phyloP scores from a whole-genome alignment of 192 early-diverging fungal genomes.

The Mortierella hygrophila region DNA sequence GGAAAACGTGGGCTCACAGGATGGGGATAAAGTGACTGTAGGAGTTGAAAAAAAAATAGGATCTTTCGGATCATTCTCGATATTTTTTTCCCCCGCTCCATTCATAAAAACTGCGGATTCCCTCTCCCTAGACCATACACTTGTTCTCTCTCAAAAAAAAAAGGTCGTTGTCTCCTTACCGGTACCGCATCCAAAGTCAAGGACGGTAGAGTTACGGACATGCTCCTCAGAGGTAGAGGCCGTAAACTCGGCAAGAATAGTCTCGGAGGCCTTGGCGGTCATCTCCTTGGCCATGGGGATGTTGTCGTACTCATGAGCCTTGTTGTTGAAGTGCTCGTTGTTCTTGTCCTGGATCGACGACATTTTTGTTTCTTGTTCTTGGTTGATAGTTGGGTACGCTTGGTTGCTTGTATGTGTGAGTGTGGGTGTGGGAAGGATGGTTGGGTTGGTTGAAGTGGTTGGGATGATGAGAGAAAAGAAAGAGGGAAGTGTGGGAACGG shows the following conservation, averaged over 20 bases:
- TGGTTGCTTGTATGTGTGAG: neutral
- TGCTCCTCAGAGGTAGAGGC: conserved; percentile 23
- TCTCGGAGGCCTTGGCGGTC: conserved; percentile 10
- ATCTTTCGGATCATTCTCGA: too few relatives aligned
- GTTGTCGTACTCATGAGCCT: conserved; percentile 25
- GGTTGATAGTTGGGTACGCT: neutral
- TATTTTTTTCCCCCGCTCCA: neutral
- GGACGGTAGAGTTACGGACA: conserved; percentile 19
- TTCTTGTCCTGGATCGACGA: conserved; percentile 23
- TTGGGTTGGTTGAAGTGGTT: too few relatives aligned
- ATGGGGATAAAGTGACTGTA: neutral
- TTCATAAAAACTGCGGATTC: too few relatives aligned
- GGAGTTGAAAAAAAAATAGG: too few relatives aligned
- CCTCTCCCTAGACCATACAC: neutral
- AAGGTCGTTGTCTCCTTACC: conserved; percentile 3
- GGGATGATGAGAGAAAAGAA: conserved; percentile 5
- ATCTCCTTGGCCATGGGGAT: conserved; percentile 22
- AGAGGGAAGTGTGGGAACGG: neutral
- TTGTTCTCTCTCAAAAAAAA: neutral
- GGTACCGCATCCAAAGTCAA: conserved; percentile 53
- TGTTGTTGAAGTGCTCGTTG: conserved; percentile 44
- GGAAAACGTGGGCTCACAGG: too few relatives aligned
- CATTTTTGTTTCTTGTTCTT: neutral
- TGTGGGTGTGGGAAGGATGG: neutral
- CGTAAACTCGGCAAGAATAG: conserved; percentile 17